These are phyloP conservation scores for Monocercomonoides exilis DNA, from an alignment of 78 protist species.

Conservation along the genomic window DNA sequence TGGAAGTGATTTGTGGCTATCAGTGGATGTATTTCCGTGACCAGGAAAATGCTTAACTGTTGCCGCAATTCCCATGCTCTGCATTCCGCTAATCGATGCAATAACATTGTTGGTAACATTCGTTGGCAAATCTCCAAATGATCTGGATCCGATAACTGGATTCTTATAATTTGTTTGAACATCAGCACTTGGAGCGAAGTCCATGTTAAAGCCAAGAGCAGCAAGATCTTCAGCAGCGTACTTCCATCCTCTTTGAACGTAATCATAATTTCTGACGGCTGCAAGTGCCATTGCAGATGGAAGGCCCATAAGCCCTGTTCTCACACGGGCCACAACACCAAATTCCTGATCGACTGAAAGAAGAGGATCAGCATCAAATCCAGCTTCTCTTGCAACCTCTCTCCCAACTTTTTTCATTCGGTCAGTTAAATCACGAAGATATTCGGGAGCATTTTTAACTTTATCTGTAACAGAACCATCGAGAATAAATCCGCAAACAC, in stretches of 20 bases:
- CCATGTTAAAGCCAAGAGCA: neutral
- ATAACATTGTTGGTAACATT: neutral
- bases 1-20: neutral
- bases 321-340: neutral
- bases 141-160: neutral
- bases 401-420: neutral
- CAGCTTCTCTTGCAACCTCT: neutral
- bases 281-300: neutral
- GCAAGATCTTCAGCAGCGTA: neutral
- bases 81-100: neutral
- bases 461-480: neutral
- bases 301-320: neutral
- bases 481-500: neutral
- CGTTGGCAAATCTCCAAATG: neutral
- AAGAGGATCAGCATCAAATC: neutral
- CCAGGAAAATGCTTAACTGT: neutral
- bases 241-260: neutral
- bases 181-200: neutral
- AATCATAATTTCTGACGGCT: neutral
- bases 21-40: neutral
- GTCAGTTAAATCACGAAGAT: neutral
- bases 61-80: neutral
- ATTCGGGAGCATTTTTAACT: neutral
- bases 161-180: neutral
- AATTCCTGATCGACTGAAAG: neutral